Base-by-base conservation (phyloP, 2,329 filamentous ascomycete species). In the Epichloe scottii region DNA sequence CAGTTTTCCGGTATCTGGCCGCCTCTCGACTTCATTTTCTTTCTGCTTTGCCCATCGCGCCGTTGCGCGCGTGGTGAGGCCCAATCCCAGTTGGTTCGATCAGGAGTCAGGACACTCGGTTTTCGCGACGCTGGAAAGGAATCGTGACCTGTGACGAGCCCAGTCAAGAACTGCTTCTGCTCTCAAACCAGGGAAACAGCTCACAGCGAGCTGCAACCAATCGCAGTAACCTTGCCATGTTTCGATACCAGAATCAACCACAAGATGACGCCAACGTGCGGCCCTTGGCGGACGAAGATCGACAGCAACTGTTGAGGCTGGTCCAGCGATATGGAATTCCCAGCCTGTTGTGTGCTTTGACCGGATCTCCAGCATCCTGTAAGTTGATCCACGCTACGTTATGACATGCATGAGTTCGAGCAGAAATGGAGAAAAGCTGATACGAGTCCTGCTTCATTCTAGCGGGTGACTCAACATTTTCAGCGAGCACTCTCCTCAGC, bases 391-490 rank as follows among this genome's bases (percentile, higher is more conserved):
- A 17, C 23, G 23, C 23, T 38, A 45, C 14, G 17, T 42, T 38
- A 33, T n/a, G 14, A n/a, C 30, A 30, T 30, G 3, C 10, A 11
- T 30, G 30, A 30, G 30, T 35, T n/a, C 14, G 37, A 17, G 8
- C 21, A 21, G 7, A 37, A 46, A 37, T 21, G 11, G 15, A 26
- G 7, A n/a, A 23, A 19, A 35, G 30, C 49, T 50, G 46, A 52
- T 49, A 51, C 43, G 21, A 41, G 21, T 33, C 19, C 23, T 30
- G 19, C 15, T 43, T 40, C 14, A 45, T n/a, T 34, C 51, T n/a
- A 70, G 68, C 68, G 7, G 68, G 67, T 40, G 62, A 65, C 48
- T 71, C 69, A 4, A 66, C 64, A 12, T 60, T 69, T 21, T 71
- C 68, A n/a, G 63, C 66, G 46, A 65, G 61, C 19, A 71, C 68